A percentile compares a stretch with the other conserved stretches of the same genome.
phyloP scores from a whole-genome alignment of 345 rosid species.

The Eucalyptus curtisii region DNA sequence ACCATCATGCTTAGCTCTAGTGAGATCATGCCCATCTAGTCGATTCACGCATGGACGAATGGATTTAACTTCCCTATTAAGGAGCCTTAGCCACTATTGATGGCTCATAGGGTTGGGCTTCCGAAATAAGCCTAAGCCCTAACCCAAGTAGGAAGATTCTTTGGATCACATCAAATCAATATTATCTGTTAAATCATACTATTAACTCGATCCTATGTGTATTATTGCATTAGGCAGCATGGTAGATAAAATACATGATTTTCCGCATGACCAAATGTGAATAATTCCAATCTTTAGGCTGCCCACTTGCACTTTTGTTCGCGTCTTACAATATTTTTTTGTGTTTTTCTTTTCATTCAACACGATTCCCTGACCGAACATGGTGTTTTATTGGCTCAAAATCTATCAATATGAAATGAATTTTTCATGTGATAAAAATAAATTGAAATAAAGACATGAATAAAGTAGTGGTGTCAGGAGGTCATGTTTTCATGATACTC shows the following conservation, averaged over 20 bases:
- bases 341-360: not conserved
- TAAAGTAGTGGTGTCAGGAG: not conserved
- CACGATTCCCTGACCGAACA: not conserved
- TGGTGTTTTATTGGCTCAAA: not conserved
- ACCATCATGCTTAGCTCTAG: not conserved
- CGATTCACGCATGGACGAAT: not conserved
- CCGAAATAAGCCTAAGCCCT: not conserved
- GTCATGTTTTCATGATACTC: too few relatives aligned
- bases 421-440: not conserved
- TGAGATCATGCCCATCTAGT: too few relatives aligned
- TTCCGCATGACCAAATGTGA: not conserved
- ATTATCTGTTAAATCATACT: not conserved
- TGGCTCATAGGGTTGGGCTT: not conserved
- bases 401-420: not conserved
- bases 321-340: not conserved
- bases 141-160: not conserved
- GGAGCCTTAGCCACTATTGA: not conserved
- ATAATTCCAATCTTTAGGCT: not conserved
- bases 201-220: not conserved
- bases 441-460: not conserved
- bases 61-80: not conserved
- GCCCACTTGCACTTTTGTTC: not conserved
- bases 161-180: not conserved
- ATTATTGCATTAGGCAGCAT: not conserved
- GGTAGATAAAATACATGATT: not conserved